Evolutionary conservation across 441 rosid genomes (phyloP), one percentile per base, ranked within the genome.

Genomic region (Erodium moschatum): DNA sequence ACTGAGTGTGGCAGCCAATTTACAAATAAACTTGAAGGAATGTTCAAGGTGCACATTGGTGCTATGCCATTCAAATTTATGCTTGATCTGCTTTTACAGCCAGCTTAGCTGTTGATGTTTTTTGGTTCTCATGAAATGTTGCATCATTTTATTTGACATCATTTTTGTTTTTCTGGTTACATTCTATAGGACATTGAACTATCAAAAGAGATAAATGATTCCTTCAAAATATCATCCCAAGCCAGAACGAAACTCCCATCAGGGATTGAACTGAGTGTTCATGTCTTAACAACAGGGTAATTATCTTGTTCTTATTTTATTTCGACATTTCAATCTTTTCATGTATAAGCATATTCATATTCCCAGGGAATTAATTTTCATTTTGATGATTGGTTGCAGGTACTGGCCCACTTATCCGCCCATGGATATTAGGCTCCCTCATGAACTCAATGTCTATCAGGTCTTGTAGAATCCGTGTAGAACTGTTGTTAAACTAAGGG

Each of bases 321-420:
- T 63, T 50, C 67, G 64, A 40, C 67, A 61, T 65, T 67, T 54
- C 61, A 74, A 24, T 44, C 35, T 31, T 24, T 24, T 3, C 5
- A 48, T 52, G n/a, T 15, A 31, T 67, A 52, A 46, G n/a, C 46
- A 65, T 66, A 13, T 68, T 29, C 33, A 58, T 73, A 31, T 70
- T 63, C 20, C 20, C 46, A 0, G 21, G 67, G 44, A 52, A 18
- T 64, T 56, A 38, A 62, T 31, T 70, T 67, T 19, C 75, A n/a
- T 68, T 80, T 65, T 40, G 71, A 44, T 80, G 75, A 63, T 74
- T 69, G 69, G 42, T 64, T 83, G 82, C 82, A 95, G 99, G 74
- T 95, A 90, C 79, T 95, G 99, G 99, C 99, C 99, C 71, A 95
- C 99, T 48, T 95, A 95, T 82, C 96, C 99, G n/a, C 99, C 96